phyloP scores from a whole-genome alignment of 345 rosid species.

The Stellera chamaejasme region DNA sequence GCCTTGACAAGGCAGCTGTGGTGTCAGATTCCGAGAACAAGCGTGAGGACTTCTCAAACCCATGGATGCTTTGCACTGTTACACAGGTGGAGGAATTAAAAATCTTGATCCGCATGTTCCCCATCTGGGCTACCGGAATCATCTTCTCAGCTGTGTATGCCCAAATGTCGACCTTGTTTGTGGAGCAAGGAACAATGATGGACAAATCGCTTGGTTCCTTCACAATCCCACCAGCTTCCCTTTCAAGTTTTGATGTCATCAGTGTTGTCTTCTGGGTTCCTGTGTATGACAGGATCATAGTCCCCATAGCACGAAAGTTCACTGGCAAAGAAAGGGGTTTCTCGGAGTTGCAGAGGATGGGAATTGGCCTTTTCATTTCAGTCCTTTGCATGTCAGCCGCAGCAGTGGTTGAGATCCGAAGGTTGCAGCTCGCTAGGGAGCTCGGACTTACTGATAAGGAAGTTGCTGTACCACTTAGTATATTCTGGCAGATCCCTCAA shows the following conservation, averaged over 20 bases:
- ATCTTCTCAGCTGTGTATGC: conserved; percentile 76
- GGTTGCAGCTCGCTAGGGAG: conserved; percentile 64
- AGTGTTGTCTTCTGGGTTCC: conserved; percentile 92
- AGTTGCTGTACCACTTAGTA: conserved; percentile 57
- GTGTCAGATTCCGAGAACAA: conserved; percentile 55
- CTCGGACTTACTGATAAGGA: conserved; percentile 49
- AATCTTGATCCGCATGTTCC: conserved; percentile 86
- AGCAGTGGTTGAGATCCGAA: conserved; percentile 65
- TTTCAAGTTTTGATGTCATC: conserved; percentile 66
- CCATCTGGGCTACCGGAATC: conserved; percentile 91
- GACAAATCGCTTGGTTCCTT: conserved; percentile 76
- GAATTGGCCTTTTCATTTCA: conserved; percentile 78
- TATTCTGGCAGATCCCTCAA: conserved; percentile 92
- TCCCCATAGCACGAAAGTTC: conserved; percentile 70
- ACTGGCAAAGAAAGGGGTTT: conserved; percentile 86
- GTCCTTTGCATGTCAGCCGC: conserved; percentile 72
- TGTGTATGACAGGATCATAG: conserved; percentile 58
- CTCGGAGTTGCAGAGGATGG: conserved; percentile 88
- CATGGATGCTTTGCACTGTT: conserved; percentile 83
- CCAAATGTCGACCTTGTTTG: conserved; percentile 89
- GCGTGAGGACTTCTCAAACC: conserved; percentile 43
- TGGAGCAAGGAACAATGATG: conserved; percentile 93
- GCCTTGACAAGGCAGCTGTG: conserved; percentile 92
- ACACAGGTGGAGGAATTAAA: conserved; percentile 96
- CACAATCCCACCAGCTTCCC: conserved; percentile 82